Evolutionary conservation across 2,329 filamentous ascomycete genomes (phyloP), one percentile per base, ranked within the genome.

Genomic region (Xylaria sp.): DNA sequence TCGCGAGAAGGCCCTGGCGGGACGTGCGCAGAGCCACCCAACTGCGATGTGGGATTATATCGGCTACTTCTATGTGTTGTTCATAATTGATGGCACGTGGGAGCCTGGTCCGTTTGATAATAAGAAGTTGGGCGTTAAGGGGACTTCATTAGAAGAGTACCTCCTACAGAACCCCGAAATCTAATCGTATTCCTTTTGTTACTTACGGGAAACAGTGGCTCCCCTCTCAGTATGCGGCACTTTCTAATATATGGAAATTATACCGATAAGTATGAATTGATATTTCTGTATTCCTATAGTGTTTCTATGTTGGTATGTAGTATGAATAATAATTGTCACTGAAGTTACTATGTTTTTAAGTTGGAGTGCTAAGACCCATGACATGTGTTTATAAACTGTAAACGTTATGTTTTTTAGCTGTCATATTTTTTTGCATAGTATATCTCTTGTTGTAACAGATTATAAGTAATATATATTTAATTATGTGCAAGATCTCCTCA

Each of bases 21-120:
- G 59, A 11, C 67, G 65, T 9, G 55, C 66, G 1, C 54, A 32
- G 34, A 58, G 65, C 34, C 39, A 64, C 19, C 70, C 65, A 47
- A 63, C 24, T 19, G 60, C 56, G 24, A 65, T 72, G 56, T 72
- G 71, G 68, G 60, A 72, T 30, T 73, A 72, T 54, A 72, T 72
- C 12, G 68, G 71, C 1, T 74, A 70, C 48, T 71, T 72, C 62
- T 72, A 72, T 17, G 32, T 70, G 47, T 42, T 68, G 36, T 72
- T 32, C 27, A 61, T 60, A 3, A 65, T 61, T 4, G 68, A 74
- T 51, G 68, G 71, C 3, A 72, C 61, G n/a, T 68, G 61, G 65
- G 32, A 32, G 21, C 65, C 61, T n/a, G 39, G 58, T 11, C 24
- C 68, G 2, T 71, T 72, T n/a, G 72, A 73, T 50, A 74, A 71